Evolutionary conservation across 768 basidiomycete genomes (phyloP), one percentile per base, ranked within the genome.

Genomic region (Gymnopilus junonius): DNA sequence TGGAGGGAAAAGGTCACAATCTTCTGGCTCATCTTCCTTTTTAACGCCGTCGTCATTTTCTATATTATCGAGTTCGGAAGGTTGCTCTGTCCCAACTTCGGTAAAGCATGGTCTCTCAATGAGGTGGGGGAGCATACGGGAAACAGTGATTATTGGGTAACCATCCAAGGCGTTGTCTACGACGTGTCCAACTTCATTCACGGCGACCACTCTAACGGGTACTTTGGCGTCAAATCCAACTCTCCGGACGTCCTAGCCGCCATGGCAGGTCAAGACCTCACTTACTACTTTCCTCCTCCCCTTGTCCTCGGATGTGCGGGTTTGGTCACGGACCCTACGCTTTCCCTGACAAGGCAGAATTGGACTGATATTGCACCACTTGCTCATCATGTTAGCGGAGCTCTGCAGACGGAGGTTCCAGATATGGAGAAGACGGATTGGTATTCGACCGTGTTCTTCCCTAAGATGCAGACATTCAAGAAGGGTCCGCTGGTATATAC

Each of bases 1-100:
- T 98, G 95, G 95, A 81, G 95, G 61, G 95, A 98, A 74, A 98
- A 97, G 75, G 73, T 96, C 23, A 87, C 95, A 0, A 95, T 97
- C 64, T 95, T 87, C 79, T 80, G 87, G 73, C 83, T 97, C 68
- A 95, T 98, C 70, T 79, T 93, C 68, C 74, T 92, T 59, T 76
- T 91, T 67, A 96, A 96, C 77, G 87, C 71, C 3, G 71, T 85
- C 63, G 85, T 97, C 74, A 82, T 96, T 67, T 97, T 97, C 80
- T 95, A 94, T 77, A 95, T 97, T 71, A 80, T 95, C 70, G 84
- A 88, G 63, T 96, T 98, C 72, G 95, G 95, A 15, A 79, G 82
- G 25, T 79, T 98, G 3, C 82, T 98, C 20, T 98, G 95, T 68
- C 95, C 95, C 8, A 77, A 93, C 69, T 92, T 85, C 48, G 85